Percentiles rank a stretch among this genome's conserved stretches.
Evolutionary conservation across 805 yeast species (phyloP).

Genomic region (Cyberlindnera suaveolens): DNA sequence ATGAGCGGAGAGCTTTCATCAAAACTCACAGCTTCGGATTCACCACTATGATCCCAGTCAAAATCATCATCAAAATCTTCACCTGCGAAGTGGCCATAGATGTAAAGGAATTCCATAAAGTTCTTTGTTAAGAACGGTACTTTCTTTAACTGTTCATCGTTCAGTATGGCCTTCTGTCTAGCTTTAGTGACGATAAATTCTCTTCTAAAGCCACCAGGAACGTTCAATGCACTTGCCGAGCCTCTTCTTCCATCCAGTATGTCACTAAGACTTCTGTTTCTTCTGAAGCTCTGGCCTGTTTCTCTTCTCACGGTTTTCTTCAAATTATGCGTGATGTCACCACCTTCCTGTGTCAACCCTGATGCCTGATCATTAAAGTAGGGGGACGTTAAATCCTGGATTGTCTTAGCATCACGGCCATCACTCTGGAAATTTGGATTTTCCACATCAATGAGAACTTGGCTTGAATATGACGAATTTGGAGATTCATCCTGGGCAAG

Average conservation of each 20-base stretch:
- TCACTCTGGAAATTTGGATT: conserved; percentile 14
- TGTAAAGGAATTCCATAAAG: conserved; percentile 68
- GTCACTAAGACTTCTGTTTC: conserved; percentile 17
- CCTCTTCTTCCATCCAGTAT: conserved; percentile 39
- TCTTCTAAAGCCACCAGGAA: conserved; percentile 81
- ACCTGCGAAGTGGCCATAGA: conserved; percentile 86
- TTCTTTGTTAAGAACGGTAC: conserved; percentile 57
- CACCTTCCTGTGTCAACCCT: conserved; percentile 17
- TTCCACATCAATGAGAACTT: conserved; percentile 13
- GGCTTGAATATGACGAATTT: conserved; percentile 2
- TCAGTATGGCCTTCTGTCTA: conserved; percentile 14
- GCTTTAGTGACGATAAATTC: conserved; percentile 47
- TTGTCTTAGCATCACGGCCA: conserved; percentile 6
- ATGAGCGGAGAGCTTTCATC: conserved; percentile 26
- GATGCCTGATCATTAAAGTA: conserved; percentile 15
- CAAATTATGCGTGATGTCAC: conserved; percentile 21
- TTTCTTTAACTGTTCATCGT: conserved; percentile 25
- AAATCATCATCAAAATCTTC: conserved; percentile 72
- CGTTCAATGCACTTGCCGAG: conserved; percentile 64
- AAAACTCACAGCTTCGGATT: conserved; percentile 15
- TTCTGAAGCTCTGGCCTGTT: conserved; percentile 9
- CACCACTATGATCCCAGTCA: conserved; percentile 35
- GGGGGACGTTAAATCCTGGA: conserved; percentile 8
- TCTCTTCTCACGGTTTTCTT: conserved; percentile 9
- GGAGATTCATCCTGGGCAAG: background rate